These are phyloP conservation scores for Stachybotrys chartarum DNA, from an alignment of 2,329 filamentous ascomycete genomes.

Conservation along the genomic window DNA sequence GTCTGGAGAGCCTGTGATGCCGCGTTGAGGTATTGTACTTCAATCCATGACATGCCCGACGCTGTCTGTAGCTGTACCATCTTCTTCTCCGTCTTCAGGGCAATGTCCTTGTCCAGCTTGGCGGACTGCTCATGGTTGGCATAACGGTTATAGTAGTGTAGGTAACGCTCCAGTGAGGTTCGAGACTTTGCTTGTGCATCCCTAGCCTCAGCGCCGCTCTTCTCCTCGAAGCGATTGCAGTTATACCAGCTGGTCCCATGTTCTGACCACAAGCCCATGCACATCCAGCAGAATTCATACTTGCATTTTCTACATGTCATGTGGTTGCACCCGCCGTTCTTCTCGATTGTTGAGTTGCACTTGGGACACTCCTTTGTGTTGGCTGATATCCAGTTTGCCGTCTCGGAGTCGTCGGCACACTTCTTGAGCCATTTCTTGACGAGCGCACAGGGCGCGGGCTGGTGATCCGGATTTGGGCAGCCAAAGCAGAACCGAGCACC, in stretches of 20 bases:
- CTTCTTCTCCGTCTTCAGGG: slow-evolving; percentile 95
- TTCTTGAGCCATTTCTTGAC: slow-evolving; percentile 98
- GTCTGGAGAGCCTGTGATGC: slow-evolving; percentile 91
- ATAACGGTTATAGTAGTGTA: slow-evolving; percentile 98
- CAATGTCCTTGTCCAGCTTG: slow-evolving; percentile 92
- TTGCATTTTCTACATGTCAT: slow-evolving; percentile 97
- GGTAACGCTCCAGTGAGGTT: slow-evolving; percentile 86
- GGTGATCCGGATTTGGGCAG: slow-evolving; percentile 82
- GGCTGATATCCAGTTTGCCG: slow-evolving; percentile 98
- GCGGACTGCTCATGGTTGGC: slow-evolving; percentile 98
- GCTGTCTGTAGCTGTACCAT: slow-evolving; percentile 94
- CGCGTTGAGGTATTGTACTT: slow-evolving; percentile 92
- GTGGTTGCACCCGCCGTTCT: slow-evolving; percentile 96
- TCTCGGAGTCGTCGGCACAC: slow-evolving; percentile 96
- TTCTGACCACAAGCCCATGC: slow-evolving; percentile 98
- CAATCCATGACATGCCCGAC: slow-evolving; percentile 97
- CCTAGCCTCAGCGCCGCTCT: slow-evolving; percentile 82
- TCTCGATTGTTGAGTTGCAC: slow-evolving; percentile 95
- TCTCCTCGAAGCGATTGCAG: slow-evolving; percentile 95
- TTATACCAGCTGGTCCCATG: slow-evolving; percentile 99
- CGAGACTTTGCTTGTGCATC: slow-evolving; percentile 88
- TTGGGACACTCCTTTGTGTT: slow-evolving; percentile 98
- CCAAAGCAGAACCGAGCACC: slow-evolving; percentile 92
- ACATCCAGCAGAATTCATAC: slow-evolving; percentile 99
- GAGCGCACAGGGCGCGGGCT: slow-evolving; percentile 82